Conservation (phyloP, 2,329 filamentous ascomycete genomes). For the Amauroascus niger region DNA sequence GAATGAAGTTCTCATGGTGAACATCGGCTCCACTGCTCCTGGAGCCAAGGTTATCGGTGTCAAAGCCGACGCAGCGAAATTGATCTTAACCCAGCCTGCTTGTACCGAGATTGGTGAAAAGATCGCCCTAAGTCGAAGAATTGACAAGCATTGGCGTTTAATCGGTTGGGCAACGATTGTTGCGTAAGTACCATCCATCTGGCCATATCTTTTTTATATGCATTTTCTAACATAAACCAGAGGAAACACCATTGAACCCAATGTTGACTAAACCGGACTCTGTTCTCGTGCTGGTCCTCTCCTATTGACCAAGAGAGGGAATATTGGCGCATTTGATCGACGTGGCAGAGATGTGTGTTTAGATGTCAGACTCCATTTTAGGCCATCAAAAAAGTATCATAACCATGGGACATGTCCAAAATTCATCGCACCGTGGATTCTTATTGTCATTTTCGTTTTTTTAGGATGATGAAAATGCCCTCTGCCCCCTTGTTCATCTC, state of each 20-base stretch:
- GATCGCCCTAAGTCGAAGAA: conserved; percentile 89
- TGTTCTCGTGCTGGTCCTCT: not conserved
- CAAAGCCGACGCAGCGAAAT: conserved; percentile 93
- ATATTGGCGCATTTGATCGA: not conserved
- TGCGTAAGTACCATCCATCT: conserved; percentile 37
- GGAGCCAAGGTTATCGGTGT: conserved; percentile 96
- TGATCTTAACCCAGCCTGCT: conserved; percentile 82
- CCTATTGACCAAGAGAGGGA: not conserved
- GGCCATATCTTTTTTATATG: conserved; percentile 11
- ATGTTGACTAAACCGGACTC: conserved; percentile 28
- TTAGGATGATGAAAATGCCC: conserved; percentile 5
- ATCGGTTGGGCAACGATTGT: conserved; percentile 84
- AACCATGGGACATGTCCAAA: not conserved
- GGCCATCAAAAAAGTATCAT: conserved; percentile 7
- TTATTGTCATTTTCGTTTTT: not conserved
- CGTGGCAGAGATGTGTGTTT: conserved; percentile 2
- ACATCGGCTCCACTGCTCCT: conserved; percentile 95
- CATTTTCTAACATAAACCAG: conserved; percentile 20
- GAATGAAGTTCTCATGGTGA: conserved; percentile 99
- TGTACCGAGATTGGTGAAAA: conserved; percentile 98
- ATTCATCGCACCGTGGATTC: not conserved
- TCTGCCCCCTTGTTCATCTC: not conserved
- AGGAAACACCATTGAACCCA: conserved; percentile 41
- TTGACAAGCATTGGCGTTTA: conserved; percentile 97
- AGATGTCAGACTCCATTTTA: conserved; percentile 4